Conservation (phyloP, 352 stramenopile genomes). For the Elongisporangium anandrum region DNA sequence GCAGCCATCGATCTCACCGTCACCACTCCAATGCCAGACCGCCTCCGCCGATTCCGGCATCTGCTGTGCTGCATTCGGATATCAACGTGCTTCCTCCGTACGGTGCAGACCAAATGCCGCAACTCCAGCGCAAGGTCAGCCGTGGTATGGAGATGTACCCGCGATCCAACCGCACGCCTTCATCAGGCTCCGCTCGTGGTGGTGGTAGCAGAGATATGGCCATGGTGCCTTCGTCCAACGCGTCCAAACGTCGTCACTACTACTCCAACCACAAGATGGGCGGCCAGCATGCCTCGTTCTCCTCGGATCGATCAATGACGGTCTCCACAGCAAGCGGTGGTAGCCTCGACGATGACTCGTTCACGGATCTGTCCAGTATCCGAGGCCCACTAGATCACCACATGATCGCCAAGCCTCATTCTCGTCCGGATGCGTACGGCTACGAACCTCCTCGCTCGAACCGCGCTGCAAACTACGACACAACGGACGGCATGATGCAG, state of each 20-base stretch:
- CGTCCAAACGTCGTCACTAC: background rate
- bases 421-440: slow-evolving; percentile 1
- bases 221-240: background rate
- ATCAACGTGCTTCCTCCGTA: background rate
- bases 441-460: background rate
- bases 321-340: background rate
- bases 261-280: background rate
- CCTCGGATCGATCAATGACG: background rate
- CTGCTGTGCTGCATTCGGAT: background rate
- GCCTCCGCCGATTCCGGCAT: background rate
- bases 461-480: slow-evolving; percentile 1
- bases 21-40: background rate
- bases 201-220: background rate
- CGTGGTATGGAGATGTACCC: background rate
- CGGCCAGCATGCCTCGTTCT: background rate
- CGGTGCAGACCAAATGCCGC: background rate
- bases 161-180: background rate
- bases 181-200: background rate
- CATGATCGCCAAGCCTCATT: slow-evolving; percentile 1
- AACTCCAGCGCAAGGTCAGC: background rate
- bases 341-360: background rate
- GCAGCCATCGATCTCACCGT: background rate
- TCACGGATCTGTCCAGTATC: slow-evolving; percentile 8
- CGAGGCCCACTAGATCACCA: slow-evolving; percentile 4
- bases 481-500: slow-evolving; percentile 30